phyloP scores from a whole-genome alignment of 805 yeast genomes.

The Maudiozyma saulgeensis region DNA sequence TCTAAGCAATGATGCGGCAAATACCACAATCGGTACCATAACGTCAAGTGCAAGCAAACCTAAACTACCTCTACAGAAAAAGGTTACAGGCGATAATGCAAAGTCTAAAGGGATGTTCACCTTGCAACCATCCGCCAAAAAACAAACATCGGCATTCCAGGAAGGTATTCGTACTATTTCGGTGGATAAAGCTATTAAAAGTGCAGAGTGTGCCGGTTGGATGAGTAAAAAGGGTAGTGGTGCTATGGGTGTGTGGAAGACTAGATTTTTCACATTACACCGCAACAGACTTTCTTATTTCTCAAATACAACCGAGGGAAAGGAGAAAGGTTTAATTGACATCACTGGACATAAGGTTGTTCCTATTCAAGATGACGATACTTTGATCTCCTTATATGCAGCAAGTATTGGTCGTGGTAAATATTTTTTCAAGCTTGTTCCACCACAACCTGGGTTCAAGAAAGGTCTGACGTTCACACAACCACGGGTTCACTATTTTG shows the following conservation, averaged over 20 bases:
- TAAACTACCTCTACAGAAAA: neutral
- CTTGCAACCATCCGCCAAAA: constrained; percentile 30
- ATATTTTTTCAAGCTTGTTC: constrained; percentile 81
- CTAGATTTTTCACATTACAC: constrained; percentile 73
- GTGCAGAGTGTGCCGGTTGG: constrained; percentile 83
- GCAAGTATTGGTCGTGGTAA: constrained; percentile 88
- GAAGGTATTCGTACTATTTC: constrained; percentile 78
- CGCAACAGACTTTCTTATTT: constrained; percentile 90
- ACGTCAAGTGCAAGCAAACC: neutral
- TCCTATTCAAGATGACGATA: constrained; percentile 77
- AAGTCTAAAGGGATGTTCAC: constrained; percentile 31
- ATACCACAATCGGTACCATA: constrained; percentile 1
- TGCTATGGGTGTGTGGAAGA: constrained; percentile 81
- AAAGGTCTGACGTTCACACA: constrained; percentile 95
- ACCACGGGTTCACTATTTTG: constrained; percentile 91
- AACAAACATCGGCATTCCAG: constrained; percentile 67
- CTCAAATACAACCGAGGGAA: constrained; percentile 60
- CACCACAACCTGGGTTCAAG: constrained; percentile 94
- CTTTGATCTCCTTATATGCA: constrained; percentile 75
- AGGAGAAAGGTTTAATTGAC: constrained; percentile 88
- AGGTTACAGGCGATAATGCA: constrained; percentile 11
- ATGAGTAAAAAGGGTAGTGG: constrained; percentile 86
- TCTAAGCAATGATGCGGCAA: neutral
- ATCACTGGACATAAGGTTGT: constrained; percentile 89
- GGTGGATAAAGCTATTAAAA: constrained; percentile 66